These are phyloP conservation scores for Spathaspora sp. DNA, from an alignment of 1,139 yeast species.

Conservation along the genomic window DNA sequence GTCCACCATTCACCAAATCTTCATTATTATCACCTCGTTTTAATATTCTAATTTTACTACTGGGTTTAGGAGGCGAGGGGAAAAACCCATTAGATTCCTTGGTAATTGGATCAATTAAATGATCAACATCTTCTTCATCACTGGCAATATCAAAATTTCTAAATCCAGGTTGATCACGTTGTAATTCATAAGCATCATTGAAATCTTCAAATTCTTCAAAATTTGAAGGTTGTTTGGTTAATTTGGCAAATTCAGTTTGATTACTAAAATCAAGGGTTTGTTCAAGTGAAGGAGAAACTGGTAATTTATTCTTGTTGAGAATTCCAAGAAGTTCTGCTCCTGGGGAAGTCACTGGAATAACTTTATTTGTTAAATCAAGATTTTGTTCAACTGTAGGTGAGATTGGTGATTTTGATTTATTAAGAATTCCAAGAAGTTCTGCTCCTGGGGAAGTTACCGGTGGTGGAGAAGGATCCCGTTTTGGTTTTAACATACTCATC, in stretches of 20 bases:
- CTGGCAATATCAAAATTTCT: constrained; percentile 33
- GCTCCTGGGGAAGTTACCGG: constrained; percentile 8
- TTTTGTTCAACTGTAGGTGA: background rate
- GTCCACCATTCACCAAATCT: background rate
- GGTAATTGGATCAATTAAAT: constrained; percentile 12
- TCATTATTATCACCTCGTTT: constrained; percentile 28
- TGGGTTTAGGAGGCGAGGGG: background rate
- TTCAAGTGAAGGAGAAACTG: constrained; percentile 2
- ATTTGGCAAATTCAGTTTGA: constrained; percentile 3
- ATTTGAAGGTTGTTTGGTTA: constrained; percentile 6
- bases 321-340: constrained; percentile 4
- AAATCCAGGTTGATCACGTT: constrained; percentile 14
- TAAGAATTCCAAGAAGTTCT: background rate
- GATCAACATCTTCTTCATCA: constrained; percentile 29
- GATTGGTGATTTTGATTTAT: background rate
- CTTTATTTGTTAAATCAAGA: background rate
- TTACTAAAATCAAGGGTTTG: constrained; percentile 3
- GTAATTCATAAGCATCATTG: constrained; percentile 24
- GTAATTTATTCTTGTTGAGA: constrained; percentile 6
- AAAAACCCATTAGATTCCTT: background rate
- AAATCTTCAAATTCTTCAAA: constrained; percentile 40
- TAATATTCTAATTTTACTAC: constrained; percentile 21
- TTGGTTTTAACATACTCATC: constrained; percentile 12
- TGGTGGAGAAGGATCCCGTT: constrained; percentile 2
- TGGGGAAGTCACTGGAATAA: constrained; percentile 4